Evolutionary conservation across 2,329 filamentous ascomycete species (phyloP), one percentile per base, ranked within the genome.

Genomic region (Botrytis medusae): DNA sequence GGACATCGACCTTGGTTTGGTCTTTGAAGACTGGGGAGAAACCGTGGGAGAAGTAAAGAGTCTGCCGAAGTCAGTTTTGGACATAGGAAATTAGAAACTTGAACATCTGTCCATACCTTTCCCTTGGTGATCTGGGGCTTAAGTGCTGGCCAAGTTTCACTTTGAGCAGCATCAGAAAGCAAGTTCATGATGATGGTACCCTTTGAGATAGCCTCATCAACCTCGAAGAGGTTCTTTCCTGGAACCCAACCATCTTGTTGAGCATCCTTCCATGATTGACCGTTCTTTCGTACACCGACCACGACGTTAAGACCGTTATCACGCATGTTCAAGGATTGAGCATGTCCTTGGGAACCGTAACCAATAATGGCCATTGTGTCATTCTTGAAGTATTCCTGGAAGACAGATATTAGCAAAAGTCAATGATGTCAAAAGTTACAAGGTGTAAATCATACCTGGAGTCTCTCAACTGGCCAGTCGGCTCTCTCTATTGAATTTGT

Each of bases 11-110:
- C 86, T 98, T 97, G 90, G 96, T 99, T 83, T 96, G 91, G 85
- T 97, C 92, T 90, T 98, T 98, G 93, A 99, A 99, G 86, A 99
- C 95, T 83, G 96, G 96, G 77, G 96, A 98, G 93, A 99, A 99
- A 83, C 96, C 96, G 91, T 99, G 96, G 80, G 96, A 98, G 91
- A 99, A 99, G 92, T 99, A 99, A 80, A 99, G 93, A 75, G 96
- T 99, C 95, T 96, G 77, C 48, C 20, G 60, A 69, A 48, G 51
- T 75, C 69, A 79, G 77, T 71, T 73, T 75, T 65, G n/a, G 8
- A 37, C 37, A 37, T 37, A 8, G 8, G 7, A 37, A 25, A 29
- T 40, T 4, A 42, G 61, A 65, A 72, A 48, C 46, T 14, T 12
- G 42, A 20, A 54, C 34, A 46, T 54, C 4, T 63, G 63, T 76